Base-by-base conservation (phyloP, 2,329 filamentous ascomycete species). In the Aspergillus hiratsukae region DNA sequence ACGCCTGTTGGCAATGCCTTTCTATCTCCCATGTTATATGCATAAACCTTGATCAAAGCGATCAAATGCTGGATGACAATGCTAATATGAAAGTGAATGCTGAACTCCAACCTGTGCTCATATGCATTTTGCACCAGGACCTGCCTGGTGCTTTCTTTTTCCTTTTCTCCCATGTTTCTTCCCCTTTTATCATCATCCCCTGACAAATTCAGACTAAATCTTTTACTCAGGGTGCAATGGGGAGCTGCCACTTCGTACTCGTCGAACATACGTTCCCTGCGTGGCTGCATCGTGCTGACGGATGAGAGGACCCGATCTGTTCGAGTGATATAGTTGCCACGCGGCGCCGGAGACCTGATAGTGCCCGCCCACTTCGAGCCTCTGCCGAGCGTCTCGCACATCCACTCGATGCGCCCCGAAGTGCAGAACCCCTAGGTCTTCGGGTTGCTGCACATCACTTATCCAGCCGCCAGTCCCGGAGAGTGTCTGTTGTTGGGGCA, bases 321-420 rank as follows among this genome's bases (percentile, higher is more conserved):
- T 70, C 0, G 65, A 61, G 37, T 72, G 70, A 37, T 66, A 68
- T 2, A 67, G 51, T 10, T 59, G 64, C 11, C 68, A 69, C 57
- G 60, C 4, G 57, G 58, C 2, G 61, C 17, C 10, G 54, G 35
- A 61, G 2, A 59, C 53, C 19, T 59, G 61, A 9, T 68, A 57
- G 6, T 57, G 55, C 28, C 51, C 49, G 4, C 55, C 51, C 35
- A 62, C 67, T 19, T 59, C 53, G 2, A 71, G 53, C 31, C 70
- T 57, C 14, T 65, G 63, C 3, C 66, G 67, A 3, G 70, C 60
- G 41, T 68, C 66, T 25, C 64, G 59, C 1, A 74, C 60, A 50
- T 74, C 68, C 14, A 72, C 66, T 10, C 62, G 66, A 40, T 72
- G 70, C 0, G 58, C 54, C 1, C 69, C 69, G 35, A 70, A 65